Percentiles rank a stretch among this genome's conserved stretches.
Conservation (phyloP, 2,329 filamentous ascomycete species). For the Nigrograna mackinnonii region DNA sequence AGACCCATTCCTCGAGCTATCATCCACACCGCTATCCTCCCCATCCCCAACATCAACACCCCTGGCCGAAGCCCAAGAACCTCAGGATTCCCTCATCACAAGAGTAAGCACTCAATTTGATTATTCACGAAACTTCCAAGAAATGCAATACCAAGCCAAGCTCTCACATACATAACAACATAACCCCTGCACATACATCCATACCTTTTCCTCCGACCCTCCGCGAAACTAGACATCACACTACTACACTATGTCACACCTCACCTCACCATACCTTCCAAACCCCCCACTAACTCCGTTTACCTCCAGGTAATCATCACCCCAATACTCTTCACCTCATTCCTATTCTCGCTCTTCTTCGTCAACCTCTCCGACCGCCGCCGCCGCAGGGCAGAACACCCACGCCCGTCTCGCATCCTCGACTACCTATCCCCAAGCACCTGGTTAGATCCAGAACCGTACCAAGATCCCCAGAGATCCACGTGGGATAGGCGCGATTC, state of each 20-base stretch:
- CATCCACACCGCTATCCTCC: slow-evolving; percentile 21
- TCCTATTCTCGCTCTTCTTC: slow-evolving; percentile 66
- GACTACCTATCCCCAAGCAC: slow-evolving; percentile 25
- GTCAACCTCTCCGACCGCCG: slow-evolving; percentile 62
- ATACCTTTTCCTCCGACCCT: no score
- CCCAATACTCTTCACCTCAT: slow-evolving; percentile 65
- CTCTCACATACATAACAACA: not conserved
- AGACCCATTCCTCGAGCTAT: slow-evolving; percentile 36
- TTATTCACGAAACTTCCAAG: no score
- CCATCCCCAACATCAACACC: slow-evolving; percentile 21
- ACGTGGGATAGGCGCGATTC: slow-evolving; percentile 21
- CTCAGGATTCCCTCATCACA: slow-evolving; percentile 25
- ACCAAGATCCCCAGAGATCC: slow-evolving; percentile 42
- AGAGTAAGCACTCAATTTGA: no score
- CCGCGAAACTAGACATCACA: no score
- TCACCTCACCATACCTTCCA: not conserved
- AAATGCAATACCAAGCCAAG: not conserved
- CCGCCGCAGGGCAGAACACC: slow-evolving; percentile 48
- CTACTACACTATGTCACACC: no score
- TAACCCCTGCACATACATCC: no score
- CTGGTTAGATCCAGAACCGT: slow-evolving; percentile 47
- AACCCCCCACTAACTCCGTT: not conserved
- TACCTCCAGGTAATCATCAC: slow-evolving; percentile 56
- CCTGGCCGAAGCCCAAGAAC: slow-evolving; percentile 12
- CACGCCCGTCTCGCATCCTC: slow-evolving; percentile 16